Evolutionary conservation across 495 filamentous ascomycete genomes (phyloP), one percentile per base, ranked within the genome.

Genomic region (Gamarada debralockiae): DNA sequence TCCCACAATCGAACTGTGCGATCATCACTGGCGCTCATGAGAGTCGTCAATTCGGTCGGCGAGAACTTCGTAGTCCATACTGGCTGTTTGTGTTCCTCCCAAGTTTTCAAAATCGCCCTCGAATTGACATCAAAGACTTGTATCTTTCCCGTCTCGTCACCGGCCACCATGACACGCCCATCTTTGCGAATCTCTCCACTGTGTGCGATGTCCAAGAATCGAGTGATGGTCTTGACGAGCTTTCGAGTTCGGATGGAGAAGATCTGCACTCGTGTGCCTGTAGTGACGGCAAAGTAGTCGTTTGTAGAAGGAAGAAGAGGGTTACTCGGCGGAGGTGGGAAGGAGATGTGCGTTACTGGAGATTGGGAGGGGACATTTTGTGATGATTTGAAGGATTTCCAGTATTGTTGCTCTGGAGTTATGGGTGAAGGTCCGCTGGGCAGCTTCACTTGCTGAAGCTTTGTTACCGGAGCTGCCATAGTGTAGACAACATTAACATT

Each of bases 1-100:
- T 97, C 93, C 93, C 93, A 99, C 52, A 97, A 66, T 37, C 92
- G 76, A 6, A 99, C 90, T 0, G 90, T 96, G 36, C 85, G 83
- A 67, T 99, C 93, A 61, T 99, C 93, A 68, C 84, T 86, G 22
- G 82, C 80, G 44, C 84, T 90, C 78, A 97, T 83, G 22, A 97
- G 69, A 1, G 81, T 81, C 0, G 93, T 99, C 25, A 95, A 77
- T 27, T 93, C 89, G 44, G 81, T 82, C 7, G 91, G 91, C 17
- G 85, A 89, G 75, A 93, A 97, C 59, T 87, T 87, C 38, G 88
- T 89, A 20, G 84, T 81, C 86, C 93, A 96, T 31, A 96, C 91
- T 36, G 95, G 88, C 73, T 95, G 91, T 70, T 92, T 92, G 69
- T 98, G 93, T 39, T 92, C 84, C 56, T 84, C 83, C 95, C 93